These are phyloP conservation scores for Gloeostereum incarnatum DNA, from an alignment of 768 basidiomycete genomes.

Conservation along the genomic window DNA sequence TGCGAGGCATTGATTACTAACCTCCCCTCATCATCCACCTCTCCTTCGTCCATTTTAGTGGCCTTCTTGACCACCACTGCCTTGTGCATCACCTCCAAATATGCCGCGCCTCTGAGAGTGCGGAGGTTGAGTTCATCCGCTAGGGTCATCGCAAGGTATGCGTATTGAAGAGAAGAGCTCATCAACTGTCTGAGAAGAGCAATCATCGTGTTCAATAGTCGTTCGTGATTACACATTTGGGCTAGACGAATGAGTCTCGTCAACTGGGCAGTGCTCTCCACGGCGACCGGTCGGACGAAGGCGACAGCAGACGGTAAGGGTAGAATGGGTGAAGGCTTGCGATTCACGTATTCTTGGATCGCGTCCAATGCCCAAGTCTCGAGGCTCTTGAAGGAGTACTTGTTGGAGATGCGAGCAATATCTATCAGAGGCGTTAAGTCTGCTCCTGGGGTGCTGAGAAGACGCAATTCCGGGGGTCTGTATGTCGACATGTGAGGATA, in stretches of 20 bases:
- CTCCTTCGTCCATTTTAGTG: constrained; percentile 14
- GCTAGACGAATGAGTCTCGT: constrained; percentile 58
- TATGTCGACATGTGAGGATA: constrained; percentile 2
- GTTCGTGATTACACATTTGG: constrained; percentile 55
- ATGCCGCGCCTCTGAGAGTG: constrained; percentile 52
- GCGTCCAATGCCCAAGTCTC: constrained; percentile 71
- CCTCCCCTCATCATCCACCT: constrained; percentile 30
- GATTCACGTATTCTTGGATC: constrained; percentile 60
- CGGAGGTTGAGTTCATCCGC: constrained; percentile 62
- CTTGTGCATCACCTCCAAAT: constrained; percentile 68
- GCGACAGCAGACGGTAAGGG: constrained; percentile 26
- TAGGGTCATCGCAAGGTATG: constrained; percentile 64
- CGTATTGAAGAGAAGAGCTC: constrained; percentile 52
- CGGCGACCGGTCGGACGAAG: constrained; percentile 12
- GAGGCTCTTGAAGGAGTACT: constrained; percentile 65
- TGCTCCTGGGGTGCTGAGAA: constrained; percentile 34
- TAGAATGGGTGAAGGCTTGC: constrained; percentile 44
- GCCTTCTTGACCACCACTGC: constrained; percentile 32
- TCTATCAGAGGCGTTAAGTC: constrained; percentile 49
- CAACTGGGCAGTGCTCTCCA: constrained; percentile 35
- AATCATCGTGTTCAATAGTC: constrained; percentile 52
- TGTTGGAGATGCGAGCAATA: constrained; percentile 58
- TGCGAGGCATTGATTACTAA: constrained; percentile 49
- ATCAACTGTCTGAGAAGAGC: constrained; percentile 50
- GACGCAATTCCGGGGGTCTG: constrained; percentile 55